Evolutionary conservation across 148 eudicot genomes (phyloP), one percentile per base, ranked within the genome.

Genomic region (Camellia japonica): DNA sequence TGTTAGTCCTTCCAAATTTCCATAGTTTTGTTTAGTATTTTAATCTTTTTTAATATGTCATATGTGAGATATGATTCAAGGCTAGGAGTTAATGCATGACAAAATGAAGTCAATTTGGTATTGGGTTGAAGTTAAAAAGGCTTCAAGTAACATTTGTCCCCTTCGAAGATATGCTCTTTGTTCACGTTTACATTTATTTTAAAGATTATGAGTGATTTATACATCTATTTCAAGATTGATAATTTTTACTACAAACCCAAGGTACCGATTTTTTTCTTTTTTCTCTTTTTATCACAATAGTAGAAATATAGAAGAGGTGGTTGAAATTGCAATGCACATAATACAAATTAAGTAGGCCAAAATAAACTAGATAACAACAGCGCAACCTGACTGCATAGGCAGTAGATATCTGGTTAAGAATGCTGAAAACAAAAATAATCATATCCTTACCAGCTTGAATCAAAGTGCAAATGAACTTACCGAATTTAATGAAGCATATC

Each of bases 401-500:
- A 74, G n/a, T 74, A 74, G 23, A 74, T 73, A 58, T 19, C 20
- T 7, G 4, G 65, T 11, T 30, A n/a, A 55, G 19, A 55, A 73
- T 41, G 52, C 1, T 4, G 20, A 44, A 5, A 43, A 42, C 72
- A 13, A 16, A 44, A 41, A 58, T 41, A 38, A 30, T 18, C 18
- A 18, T 41, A 74, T 19, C 18, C 3, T 59, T 59, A 59, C 18
- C 62, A 59, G 52, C 54, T 15, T 69, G 73, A 60, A 18, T 46
- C 46, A 16, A n/a, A 75, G 55, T 46, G 63, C 2, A 56, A 30
- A 65, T 18, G 44, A 46, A 86, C 90, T 81, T 82, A 96, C 99
- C 81, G 98, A 97, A 87, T 94, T 94, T 38, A 82, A 54, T 1
- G 98, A 97, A 74, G 99, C 98, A 82, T 84, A 97, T 42, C 86